Base-by-base conservation (phyloP, 2,329 filamentous ascomycete genomes). In the Tetracladium maxilliforme region DNA sequence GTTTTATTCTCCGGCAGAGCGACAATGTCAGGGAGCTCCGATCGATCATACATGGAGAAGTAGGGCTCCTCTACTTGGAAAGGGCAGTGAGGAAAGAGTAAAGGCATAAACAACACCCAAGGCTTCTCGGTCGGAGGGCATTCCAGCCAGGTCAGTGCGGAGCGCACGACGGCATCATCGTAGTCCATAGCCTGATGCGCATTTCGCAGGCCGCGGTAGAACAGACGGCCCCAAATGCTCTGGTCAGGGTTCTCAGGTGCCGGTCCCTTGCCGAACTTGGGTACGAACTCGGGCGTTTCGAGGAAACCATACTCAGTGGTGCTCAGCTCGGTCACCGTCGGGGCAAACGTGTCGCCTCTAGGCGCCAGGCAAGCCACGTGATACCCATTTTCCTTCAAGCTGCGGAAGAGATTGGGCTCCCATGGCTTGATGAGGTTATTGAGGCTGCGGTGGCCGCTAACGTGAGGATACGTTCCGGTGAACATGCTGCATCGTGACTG, bases 11-110 rank as follows among this genome's bases (percentile, higher is more conserved):
- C 35, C 0, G 33, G 25, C 9, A 15, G 18, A n/a, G 23, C 27
- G 16, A 19, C 29, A 10, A 25, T 11, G 4, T 14, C 10, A 4
- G 33, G 33, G 21, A 54, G 42, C 2, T 38, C 26, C 0, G 33
- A 25, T 4, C 54, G 46, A 16, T 54, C 43, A 24, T 61, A 58
- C 52, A 58, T 57, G 7, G 48, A 53, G 28, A 60, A 58, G 27
- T 51, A 60, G 1, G 56, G 56, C 36, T 60, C 55, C 28, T 62
- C 57, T 2, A 60, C 54, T 13, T 52, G 43, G 18, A 61, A 61
- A 0, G 55, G 56, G n/a, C 50, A 56, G 31, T 61, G 51, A 1
- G 57, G 53, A 30, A 60, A 57, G 6, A 54, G 33, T 1, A 57
- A 35, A 1, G 54, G 52, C 44, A 58, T 39, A 27, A 54, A 58